Base-by-base conservation (phyloP, 257 asterid genomes). In the Misopates orontium region DNA sequence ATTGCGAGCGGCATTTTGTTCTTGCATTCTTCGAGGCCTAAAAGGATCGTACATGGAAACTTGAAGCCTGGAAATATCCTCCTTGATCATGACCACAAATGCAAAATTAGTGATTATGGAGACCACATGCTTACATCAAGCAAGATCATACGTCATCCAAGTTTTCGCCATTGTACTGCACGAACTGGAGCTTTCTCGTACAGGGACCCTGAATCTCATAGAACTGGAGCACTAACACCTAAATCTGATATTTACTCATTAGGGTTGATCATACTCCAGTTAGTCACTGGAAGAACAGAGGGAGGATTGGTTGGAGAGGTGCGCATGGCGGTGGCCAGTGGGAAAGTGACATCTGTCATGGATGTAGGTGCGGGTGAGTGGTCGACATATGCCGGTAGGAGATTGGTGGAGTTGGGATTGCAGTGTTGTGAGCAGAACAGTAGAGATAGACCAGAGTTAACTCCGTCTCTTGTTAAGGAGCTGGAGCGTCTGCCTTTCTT, bases 341-440 rank as follows among this genome's bases (percentile, higher is more conserved):
- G 87, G 59, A 77, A 77, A 62, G 66, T 77, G 36, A 67, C 76
- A 55, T 78, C 84, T 8, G 25, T 89, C 56, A 64, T 85, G 79
- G 97, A 92, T 77, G 68, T 71, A 62, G 81, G 90, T 50, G 87
- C 88, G 1, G 97, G 98, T 25, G 97, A 89, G 40, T 92, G 98
- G 96, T 75, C 88, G 16, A 48, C 69, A 8, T 87, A 79, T 69
- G 91, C 79, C 60, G 83, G 80, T 55, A 79, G 93, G 71, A 78
- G 92, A 77, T 75, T 91, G 82, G 74, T 83, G 40, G 90, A 85
- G 36, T 69, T 92, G 76, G 97, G 87, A 7, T 77, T 85, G 84
- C 90, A 78, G 41, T 87, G 84, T 70, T 92, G 97, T 71, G 90
- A 82, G 73, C 41, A 68, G 44, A 87, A 81, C 59, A 66, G 95